These are phyloP conservation scores for Wickerhamomyces silvicola DNA, from an alignment of 805 yeast genomes.

Conservation along the genomic window DNA sequence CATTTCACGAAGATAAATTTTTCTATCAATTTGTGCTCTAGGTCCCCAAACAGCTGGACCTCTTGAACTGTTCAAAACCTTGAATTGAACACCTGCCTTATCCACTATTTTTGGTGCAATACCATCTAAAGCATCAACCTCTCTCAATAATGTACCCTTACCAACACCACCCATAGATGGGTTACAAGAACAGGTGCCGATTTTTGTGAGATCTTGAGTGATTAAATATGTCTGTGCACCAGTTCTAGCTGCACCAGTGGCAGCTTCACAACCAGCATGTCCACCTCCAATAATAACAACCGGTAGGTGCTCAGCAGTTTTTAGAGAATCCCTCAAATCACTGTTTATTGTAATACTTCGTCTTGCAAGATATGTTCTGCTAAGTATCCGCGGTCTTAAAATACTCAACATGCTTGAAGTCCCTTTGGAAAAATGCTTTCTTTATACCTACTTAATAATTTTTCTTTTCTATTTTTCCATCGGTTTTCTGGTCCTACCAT, in stretches of 20 bases:
- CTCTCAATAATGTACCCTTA: constrained; percentile 86
- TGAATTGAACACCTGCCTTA: constrained; percentile 87
- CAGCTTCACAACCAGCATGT: constrained; percentile 98
- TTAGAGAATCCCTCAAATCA: constrained; percentile 13
- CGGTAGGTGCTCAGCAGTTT: constrained; percentile 31
- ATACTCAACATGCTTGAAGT: not conserved
- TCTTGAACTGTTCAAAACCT: constrained; percentile 74
- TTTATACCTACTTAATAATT: too few species aligned
- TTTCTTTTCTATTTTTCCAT: too few species aligned
- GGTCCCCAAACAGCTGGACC: constrained; percentile 99
- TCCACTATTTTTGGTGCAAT: constrained; percentile 84
- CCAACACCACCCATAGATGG: constrained; percentile 99
- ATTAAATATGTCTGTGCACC: constrained; percentile 68
- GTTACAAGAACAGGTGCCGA: constrained; percentile 95
- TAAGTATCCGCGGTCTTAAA: not conserved
- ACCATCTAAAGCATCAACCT: constrained; percentile 96
- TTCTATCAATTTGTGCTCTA: constrained; percentile 90
- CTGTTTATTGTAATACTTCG: constrained; percentile 16
- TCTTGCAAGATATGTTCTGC: not conserved
- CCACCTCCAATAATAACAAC: constrained; percentile 96
- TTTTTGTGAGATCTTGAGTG: constrained; percentile 67
- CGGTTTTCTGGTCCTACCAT: too few species aligned
- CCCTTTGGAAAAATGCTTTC: not conserved
- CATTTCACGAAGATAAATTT: constrained; percentile 74
- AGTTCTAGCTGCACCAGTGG: constrained; percentile 82